Base-by-base conservation (phyloP, 2,329 filamentous ascomycete genomes). In the Neofusicoccum kwambonambiense region DNA sequence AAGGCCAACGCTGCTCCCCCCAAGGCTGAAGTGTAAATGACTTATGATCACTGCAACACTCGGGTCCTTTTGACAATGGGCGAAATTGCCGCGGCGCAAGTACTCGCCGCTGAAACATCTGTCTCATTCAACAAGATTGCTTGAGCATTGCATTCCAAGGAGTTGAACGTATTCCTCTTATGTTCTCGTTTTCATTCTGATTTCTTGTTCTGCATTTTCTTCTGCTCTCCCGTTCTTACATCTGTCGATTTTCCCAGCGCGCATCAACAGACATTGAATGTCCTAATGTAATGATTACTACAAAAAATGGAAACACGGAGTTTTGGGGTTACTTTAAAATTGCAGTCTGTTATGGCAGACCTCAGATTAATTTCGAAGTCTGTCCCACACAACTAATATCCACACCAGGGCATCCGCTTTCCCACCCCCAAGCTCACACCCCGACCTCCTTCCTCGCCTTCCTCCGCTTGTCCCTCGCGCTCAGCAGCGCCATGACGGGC, bases 1-100 rank as follows among this genome's bases (percentile, higher is more conserved):
- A 81, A 79, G 75, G 76, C 76, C 52, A 73, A 69, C 17, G 71
- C 75, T 27, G 41, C 39, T 39, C 51, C 72, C 12, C 70, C 74
- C 65, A 77, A 77, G 73, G 68, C 69, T 5, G 71, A 64, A 57
- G 42, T 42, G 19, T 64, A 60, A 56, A 64, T 41, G 27, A 47
- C 6, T 34, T 12, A 34, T 1, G 4, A 45, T n/a, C 39, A 51
- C 19, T 51, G 2, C 34, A 12, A n/a, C 12, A 5, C 13, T 17
- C 39, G 4, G 11, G 22, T 34, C 37, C 19, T n/a, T 3, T 7
- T n/a, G 22, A 8, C 13, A 13, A 13, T 5, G 27, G 13, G 17
- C 15, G 1, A 9, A 4, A 15, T 22, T 27, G 27, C 17, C 42
- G 42, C 27, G n/a, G 42, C 42, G 42, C n/a, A 5, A 37, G 7